phyloP scores from a whole-genome alignment of 2,329 filamentous ascomycete species.

The Pestalotiopsis sp. region DNA sequence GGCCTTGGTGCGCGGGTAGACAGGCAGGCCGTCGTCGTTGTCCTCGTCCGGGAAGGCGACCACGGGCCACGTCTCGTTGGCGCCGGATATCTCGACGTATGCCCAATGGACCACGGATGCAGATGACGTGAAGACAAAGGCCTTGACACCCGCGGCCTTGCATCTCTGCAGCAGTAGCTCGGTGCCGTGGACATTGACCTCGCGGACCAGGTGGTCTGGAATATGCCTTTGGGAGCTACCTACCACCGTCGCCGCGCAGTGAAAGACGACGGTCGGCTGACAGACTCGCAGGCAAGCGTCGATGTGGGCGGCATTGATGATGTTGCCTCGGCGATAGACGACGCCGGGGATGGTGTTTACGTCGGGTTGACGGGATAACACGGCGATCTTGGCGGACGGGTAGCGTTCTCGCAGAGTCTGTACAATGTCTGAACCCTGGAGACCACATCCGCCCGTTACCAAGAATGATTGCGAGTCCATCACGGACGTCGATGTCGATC shows the following conservation, averaged over 20 bases:
- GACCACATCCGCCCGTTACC: constrained; percentile 58
- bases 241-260: constrained; percentile 52
- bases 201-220: constrained; percentile 48
- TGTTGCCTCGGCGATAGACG: constrained; percentile 46
- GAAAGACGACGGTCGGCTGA: constrained; percentile 63
- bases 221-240: constrained; percentile 12
- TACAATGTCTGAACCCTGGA: constrained; percentile 56
- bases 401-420: constrained; percentile 43
- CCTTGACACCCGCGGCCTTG: not conserved
- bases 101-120: not conserved
- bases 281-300: constrained; percentile 51
- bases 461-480: constrained; percentile 31
- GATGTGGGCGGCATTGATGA: constrained; percentile 38
- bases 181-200: constrained; percentile 67
- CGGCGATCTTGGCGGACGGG: constrained; percentile 40
- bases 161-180: constrained; percentile 54
- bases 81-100: not conserved
- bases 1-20: constrained; percentile 5
- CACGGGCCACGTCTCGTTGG: constrained; percentile 9
- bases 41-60: not conserved
- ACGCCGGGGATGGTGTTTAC: constrained; percentile 49
- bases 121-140: constrained; percentile 6
- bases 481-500: not conserved
- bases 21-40: not conserved
- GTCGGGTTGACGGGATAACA: constrained; percentile 49